Conservation (phyloP, 306 rosid genomes). For the Mimosa pudica region DNA sequence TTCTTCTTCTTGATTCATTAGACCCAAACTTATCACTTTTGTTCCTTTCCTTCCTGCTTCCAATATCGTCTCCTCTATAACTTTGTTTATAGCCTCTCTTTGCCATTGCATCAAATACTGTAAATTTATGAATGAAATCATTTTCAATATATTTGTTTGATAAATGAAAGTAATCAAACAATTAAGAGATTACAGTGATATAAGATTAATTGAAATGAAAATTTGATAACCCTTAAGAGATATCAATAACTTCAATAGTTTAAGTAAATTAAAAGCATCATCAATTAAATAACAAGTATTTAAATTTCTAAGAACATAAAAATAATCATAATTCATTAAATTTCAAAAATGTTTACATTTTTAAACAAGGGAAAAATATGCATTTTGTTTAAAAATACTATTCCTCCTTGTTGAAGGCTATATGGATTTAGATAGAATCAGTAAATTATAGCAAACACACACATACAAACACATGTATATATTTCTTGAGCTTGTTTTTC, state of each 20-base stretch:
- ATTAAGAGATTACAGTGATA: not conserved
- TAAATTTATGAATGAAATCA: not conserved
- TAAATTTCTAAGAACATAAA: not conserved
- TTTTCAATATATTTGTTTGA: not conserved
- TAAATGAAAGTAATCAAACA: not conserved
- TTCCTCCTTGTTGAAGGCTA: too few species aligned
- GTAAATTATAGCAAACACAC: too few species aligned
- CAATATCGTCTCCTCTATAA: slow-evolving; percentile 51
- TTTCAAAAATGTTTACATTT: not conserved
- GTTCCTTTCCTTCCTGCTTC: slow-evolving; percentile 44
- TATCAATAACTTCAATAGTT: not conserved
- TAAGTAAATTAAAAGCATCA: not conserved
- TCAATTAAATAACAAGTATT: not conserved
- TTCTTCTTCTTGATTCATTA: slow-evolving; percentile 62
- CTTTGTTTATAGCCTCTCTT: slow-evolving; percentile 34
- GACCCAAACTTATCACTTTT: slow-evolving; percentile 51
- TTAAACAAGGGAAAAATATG: not conserved
- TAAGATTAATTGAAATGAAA: not conserved
- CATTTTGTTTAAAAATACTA: not conserved
- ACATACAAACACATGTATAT: too few species aligned
- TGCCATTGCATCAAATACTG: slow-evolving; percentile 44
- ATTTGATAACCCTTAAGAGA: not conserved
- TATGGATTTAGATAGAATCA: too few species aligned
- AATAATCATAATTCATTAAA: not conserved
- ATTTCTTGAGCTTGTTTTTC: too few species aligned